A percentile compares a stretch with the other conserved stretches of the same genome.
Conservation (phyloP, 1,284 basidiomycete species). For the Kalmanozyma brasiliensis region DNA sequence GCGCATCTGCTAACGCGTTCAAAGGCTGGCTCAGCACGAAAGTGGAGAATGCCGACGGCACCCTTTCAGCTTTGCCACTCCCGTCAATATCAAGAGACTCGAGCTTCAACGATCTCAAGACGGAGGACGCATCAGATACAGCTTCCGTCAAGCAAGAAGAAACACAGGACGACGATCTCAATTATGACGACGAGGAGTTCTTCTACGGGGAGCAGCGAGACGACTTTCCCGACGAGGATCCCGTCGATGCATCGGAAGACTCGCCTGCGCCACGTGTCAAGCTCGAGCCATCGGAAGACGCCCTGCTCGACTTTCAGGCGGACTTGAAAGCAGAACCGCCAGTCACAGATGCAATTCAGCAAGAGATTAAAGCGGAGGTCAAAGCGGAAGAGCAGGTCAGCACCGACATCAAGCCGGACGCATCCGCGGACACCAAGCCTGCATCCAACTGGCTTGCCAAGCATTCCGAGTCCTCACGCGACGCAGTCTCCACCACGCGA, state of each 20-base stretch:
- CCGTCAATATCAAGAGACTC: constrained; percentile 2
- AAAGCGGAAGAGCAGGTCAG: constrained; percentile 17
- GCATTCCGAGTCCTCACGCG: constrained; percentile 31
- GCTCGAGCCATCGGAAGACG: constrained; percentile 34
- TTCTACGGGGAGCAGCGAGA: constrained; percentile 18
- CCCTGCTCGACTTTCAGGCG: constrained; percentile 23
- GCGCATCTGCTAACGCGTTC: constrained; percentile 40
- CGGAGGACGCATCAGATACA: constrained; percentile 65
- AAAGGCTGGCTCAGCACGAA: constrained; percentile 58
- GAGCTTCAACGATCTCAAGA: constrained; percentile 49
- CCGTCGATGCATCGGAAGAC: constrained; percentile 7
- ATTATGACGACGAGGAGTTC: constrained; percentile 54
- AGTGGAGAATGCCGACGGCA: constrained; percentile 18
- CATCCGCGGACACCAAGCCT: constrained; percentile 4
- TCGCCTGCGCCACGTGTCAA: constrained; percentile 20
- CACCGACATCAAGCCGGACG: constrained; percentile 7
- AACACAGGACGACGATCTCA: constrained; percentile 42
- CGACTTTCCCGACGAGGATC: constrained; percentile 19
- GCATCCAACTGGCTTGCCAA: constrained; percentile 46
- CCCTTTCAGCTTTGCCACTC: constrained; percentile 10
- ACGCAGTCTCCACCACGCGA: constrained; percentile 10
- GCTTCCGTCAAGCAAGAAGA: constrained; percentile 65
- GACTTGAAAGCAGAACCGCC: background rate
- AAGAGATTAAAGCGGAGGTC: constrained; percentile 4
- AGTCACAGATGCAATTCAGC: background rate